Percentiles rank a stretch among this genome's conserved stretches.
Conservation (phyloP, 1,139 yeast species). For the Kluyveromyces sp. region DNA sequence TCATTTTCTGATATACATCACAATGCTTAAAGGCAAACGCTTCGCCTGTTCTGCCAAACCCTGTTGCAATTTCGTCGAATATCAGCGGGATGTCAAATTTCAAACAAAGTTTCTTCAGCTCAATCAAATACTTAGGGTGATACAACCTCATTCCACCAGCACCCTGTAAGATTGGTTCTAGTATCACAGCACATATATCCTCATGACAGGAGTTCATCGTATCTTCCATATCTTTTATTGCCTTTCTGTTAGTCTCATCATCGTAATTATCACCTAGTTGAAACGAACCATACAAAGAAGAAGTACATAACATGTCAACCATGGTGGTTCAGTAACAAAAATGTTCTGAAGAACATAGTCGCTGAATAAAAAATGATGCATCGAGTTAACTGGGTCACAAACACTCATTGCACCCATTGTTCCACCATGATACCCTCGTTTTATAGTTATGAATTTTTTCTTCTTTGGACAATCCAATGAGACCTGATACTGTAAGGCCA, state of each 20-base stretch:
- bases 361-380: conserved; percentile 27
- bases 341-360: conserved; percentile 27
- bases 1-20: conserved; percentile 10
- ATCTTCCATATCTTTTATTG: conserved; percentile 20
- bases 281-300: not conserved
- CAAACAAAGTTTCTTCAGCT: conserved; percentile 29
- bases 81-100: conserved; percentile 28
- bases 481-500: conserved; percentile 39
- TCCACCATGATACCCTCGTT: conserved; percentile 28
- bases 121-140: conserved; percentile 27
- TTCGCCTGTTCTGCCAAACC: conserved; percentile 31
- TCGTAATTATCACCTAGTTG: conserved; percentile 9
- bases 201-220: conserved; percentile 22
- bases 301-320: conserved; percentile 11
- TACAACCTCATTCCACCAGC: conserved; percentile 33
- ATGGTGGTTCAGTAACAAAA: conserved; percentile 26
- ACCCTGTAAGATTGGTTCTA: conserved; percentile 35
- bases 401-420: conserved; percentile 30
- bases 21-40: conserved; percentile 29
- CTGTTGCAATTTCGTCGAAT: conserved; percentile 32
- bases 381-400: conserved; percentile 28
- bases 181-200: conserved; percentile 30
- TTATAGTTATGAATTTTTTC: conserved; percentile 20
- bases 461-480: conserved; percentile 12
- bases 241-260: conserved; percentile 12